Evolutionary conservation across 345 rosid species (phyloP).

Genomic region (Ceriops tagal): DNA sequence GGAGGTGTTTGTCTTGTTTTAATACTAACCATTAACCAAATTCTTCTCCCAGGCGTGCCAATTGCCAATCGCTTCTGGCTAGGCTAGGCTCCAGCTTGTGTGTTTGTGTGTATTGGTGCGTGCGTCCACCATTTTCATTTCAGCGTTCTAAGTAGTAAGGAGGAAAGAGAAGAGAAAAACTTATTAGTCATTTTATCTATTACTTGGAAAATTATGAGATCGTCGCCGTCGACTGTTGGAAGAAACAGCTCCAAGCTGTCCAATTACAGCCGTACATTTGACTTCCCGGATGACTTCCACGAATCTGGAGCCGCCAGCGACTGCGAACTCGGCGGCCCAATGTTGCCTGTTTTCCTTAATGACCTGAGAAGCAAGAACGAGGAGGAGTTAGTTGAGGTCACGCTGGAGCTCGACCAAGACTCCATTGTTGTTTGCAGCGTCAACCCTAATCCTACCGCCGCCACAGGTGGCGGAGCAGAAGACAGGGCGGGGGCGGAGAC

Average conservation of each 20-base stretch:
- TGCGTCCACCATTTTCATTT: neutral
- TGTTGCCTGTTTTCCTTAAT: constrained; percentile 75
- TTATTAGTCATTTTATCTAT: neutral
- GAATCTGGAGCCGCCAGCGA: constrained; percentile 20
- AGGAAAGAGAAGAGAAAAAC: neutral
- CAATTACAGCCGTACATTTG: constrained; percentile 46
- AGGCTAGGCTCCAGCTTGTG: neutral
- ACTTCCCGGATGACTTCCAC: constrained; percentile 41
- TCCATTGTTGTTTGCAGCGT: constrained; percentile 65
- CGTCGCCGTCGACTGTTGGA: constrained; percentile 37
- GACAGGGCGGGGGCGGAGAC: constrained; percentile 1
- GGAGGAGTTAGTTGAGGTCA: constrained; percentile 69
- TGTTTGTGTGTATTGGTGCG: neutral
- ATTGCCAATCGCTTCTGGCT: neutral
- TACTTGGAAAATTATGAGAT: constrained; percentile 17
- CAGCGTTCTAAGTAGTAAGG: neutral
- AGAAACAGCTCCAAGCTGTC: constrained; percentile 50
- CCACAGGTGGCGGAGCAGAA: neutral
- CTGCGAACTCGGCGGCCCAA: constrained; percentile 60
- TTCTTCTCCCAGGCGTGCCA: neutral
- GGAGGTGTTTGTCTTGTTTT: constrained; percentile 57
- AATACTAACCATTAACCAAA: neutral
- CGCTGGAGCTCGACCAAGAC: constrained; percentile 67
- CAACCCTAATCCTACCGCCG: constrained; percentile 29
- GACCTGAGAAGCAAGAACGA: constrained; percentile 43